These are phyloP conservation scores for Alternaria sp. DNA, from an alignment of 2,329 filamentous ascomycete species.

Conservation along the genomic window DNA sequence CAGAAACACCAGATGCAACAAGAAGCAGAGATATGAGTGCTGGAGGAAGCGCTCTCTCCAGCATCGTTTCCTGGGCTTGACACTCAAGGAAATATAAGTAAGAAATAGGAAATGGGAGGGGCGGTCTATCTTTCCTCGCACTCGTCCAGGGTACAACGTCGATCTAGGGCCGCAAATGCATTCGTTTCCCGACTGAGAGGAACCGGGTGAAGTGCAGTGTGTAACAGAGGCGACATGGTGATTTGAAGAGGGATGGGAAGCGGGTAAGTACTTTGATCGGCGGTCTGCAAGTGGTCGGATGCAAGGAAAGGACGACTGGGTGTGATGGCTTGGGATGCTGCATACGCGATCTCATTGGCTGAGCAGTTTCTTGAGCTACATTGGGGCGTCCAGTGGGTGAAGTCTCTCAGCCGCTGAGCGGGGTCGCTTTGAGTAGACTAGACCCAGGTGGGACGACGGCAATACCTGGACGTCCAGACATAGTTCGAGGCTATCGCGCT, in stretches of 20 bases:
- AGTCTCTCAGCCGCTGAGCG: conserved; percentile 45
- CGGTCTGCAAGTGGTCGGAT: conserved; percentile 40
- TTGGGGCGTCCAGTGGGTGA: conserved; percentile 43
- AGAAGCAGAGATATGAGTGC: conserved; percentile 40
- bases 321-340: conserved; percentile 33
- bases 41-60: conserved; percentile 35
- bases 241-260: conserved; percentile 32
- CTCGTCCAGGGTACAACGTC: conserved; percentile 17
- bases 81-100: conserved; percentile 12
- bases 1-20: conserved; percentile 33
- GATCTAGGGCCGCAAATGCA: conserved; percentile 24
- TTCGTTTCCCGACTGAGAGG: conserved; percentile 32
- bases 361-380: conserved; percentile 33
- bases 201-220: conserved; percentile 32
- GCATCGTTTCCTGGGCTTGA: conserved; percentile 33
- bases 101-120: conserved; percentile 15
- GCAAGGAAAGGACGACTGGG: conserved; percentile 26
- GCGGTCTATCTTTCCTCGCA: conserved; percentile 16
- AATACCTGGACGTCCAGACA: conserved; percentile 14
- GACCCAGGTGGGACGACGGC: conserved; percentile 6
- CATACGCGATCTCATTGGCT: conserved; percentile 41
- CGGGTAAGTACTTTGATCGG: conserved; percentile 32
- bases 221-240: conserved; percentile 40
- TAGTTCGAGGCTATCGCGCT: conserved; percentile 3
- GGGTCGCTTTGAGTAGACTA: conserved; percentile 34